Base-by-base conservation (phyloP, 345 rosid genomes). In the Melaleuca quinquenervia region DNA sequence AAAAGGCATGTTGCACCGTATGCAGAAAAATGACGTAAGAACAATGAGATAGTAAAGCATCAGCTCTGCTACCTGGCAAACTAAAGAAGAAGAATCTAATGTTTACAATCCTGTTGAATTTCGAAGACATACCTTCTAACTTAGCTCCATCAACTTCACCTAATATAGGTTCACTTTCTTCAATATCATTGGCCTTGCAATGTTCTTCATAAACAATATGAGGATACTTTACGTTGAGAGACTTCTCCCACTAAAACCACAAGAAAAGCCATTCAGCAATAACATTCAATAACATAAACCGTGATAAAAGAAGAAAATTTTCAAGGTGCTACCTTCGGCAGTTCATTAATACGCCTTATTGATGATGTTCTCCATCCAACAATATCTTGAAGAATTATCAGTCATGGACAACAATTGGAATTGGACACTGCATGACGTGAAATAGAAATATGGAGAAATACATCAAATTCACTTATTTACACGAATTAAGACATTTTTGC, bases 341-440 rank as follows among this genome's bases (percentile, higher is more conserved):
- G 92, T 87, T 96, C 98, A 86, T 86, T 90, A 82, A 90, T 88
- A 86, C 96, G 95, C 90, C 99, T 92, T 86, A 97, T 95, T 44
- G 98, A 97, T 52, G 99, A 94, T 11, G 99, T 97, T 91, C 96
- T 96, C 99, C 98, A 97, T 51, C 99, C 99, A 84, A 97, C 99
- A 32, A 96, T 92, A 91, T 95, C 99, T 97, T 83, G 83, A 87
- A 64, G 54, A 82, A 16, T 88, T 88, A 56, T 64, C 53, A 84
- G 82, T 95, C 36, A 95, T 87, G 89, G 93, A 90, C 92, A 92
- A 88, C 82, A 22, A 12, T 21, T 11, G 32, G 29, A 48, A 49
- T 52, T 52, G 60, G 41, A 52, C 84, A 52, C 52, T 24, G 12
- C 48, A 36, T 36, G 80, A 32, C 36, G 80, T 26, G 41, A 41